Percentiles rank a stretch among this genome's conserved stretches.
phyloP scores from a whole-genome alignment of 495 filamentous ascomycete species.

The Poronia punctata region DNA sequence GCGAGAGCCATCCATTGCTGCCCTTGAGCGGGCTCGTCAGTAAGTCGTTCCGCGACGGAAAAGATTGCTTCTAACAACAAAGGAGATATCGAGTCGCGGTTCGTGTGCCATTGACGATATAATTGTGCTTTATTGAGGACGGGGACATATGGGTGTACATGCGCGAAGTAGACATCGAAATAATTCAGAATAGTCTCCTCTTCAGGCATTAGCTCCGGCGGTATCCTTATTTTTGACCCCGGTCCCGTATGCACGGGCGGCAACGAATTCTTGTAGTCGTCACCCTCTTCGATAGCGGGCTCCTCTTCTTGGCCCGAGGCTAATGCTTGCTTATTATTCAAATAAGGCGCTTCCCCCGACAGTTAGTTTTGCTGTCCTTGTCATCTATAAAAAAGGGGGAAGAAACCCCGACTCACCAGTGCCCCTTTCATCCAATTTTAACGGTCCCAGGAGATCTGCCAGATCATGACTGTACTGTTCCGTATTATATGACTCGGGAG shows the following conservation, averaged over 20 bases:
- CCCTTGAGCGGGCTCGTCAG: slow-evolving; percentile 75
- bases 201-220: slow-evolving; percentile 87
- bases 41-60: slow-evolving; percentile 77
- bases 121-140: slow-evolving; percentile 79
- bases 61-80: slow-evolving; percentile 93
- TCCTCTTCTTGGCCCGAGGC: slow-evolving; percentile 56
- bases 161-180: slow-evolving; percentile 86
- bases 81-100: slow-evolving; percentile 81
- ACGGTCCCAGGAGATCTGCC: slow-evolving; percentile 73
- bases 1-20: slow-evolving; percentile 93
- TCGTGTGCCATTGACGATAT: slow-evolving; percentile 87
- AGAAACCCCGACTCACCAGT: slow-evolving; percentile 71
- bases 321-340: slow-evolving; percentile 57
- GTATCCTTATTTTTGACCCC: slow-evolving; percentile 77
- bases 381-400: not conserved
- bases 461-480: slow-evolving; percentile 67
- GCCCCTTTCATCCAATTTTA: slow-evolving; percentile 81
- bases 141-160: slow-evolving; percentile 95
- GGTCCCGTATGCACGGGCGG: slow-evolving; percentile 60
- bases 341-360: slow-evolving; percentile 64
- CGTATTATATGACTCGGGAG: slow-evolving; percentile 47
- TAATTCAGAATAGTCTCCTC: slow-evolving; percentile 77
- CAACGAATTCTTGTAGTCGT: slow-evolving; percentile 56
- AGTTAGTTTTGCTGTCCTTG: slow-evolving; percentile 15
- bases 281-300: slow-evolving; percentile 67